Base-by-base conservation (phyloP, 164 flowering plant genomes). In the Cinnamomum micranthum region DNA sequence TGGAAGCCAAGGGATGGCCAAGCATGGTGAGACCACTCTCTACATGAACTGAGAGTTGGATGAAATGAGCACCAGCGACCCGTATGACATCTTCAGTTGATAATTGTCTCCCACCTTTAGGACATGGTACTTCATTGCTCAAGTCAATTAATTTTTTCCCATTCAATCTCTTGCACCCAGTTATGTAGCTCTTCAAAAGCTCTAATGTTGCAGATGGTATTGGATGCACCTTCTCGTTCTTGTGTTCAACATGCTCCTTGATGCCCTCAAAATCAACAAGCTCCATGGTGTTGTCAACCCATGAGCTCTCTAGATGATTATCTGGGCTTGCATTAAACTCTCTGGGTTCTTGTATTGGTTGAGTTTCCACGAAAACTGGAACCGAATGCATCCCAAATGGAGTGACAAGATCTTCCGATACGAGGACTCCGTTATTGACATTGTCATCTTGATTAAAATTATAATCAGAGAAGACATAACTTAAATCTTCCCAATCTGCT, bases 61-160 rank as follows among this genome's bases (percentile, higher is more conserved):
- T 77, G 73, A 82, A 86, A 62, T 76, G 81, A 23, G 77, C 84
- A 50, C 82, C 91, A 20, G 88, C 89, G 12, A 85, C 55, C 73
- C 83, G 76, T 67, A 88, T 74, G 69, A 88, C 78, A 17, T 81
- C 86, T 77, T 80, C 86, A 2, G 81, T 76, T 11, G 88, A 88
- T n/a, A 82, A 51, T 25, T 64, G 50, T 35, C 73, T 62, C 23
- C 68, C 69, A 23, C 41, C 68, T 20, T 72, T 33, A 14, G 64
- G 47, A 51, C 65, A 3, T n/a, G 24, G 0, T 6, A 17, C 17
- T 47, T 50, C 55, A 19, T 47, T 47, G 9, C 25, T 47, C 22
- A 14, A 47, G 50, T 69, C 24, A 52, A 4, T 69, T 20, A 23
- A 24, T 23, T 25, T 67, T 41, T 19, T 14, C 6, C 70, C 50